A percentile compares a stretch with the other conserved stretches of the same genome.
phyloP scores from a whole-genome alignment of 2,329 filamentous ascomycete species.

The Shiraia sp. region DNA sequence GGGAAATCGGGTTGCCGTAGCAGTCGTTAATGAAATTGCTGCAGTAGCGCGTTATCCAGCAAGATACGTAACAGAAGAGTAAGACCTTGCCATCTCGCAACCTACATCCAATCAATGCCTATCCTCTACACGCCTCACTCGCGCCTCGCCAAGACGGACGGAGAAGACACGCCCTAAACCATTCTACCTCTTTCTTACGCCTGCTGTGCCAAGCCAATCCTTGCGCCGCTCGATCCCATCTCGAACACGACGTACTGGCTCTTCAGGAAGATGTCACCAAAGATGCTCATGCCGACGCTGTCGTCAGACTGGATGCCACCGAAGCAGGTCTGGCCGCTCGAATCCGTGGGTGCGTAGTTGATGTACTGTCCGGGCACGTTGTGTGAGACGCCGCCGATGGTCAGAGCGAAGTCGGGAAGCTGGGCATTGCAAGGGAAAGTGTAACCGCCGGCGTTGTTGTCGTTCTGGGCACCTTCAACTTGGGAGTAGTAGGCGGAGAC shows the following conservation, averaged over 20 bases:
- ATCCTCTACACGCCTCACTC: background rate
- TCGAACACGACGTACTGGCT: slow-evolving; percentile 69
- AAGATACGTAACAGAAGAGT: background rate
- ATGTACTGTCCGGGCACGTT: slow-evolving; percentile 59
- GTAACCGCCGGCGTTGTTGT: slow-evolving; percentile 57
- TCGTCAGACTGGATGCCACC: slow-evolving; percentile 72
- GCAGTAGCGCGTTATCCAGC: too few species aligned
- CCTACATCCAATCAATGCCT: background rate
- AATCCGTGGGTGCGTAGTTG: slow-evolving; percentile 55
- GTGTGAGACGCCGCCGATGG: slow-evolving; percentile 55
- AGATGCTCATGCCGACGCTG: slow-evolving; percentile 66
- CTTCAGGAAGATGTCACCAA: slow-evolving; percentile 82
- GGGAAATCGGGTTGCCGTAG: too few species aligned
- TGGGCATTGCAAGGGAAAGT: slow-evolving; percentile 56
- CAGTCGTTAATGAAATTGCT: too few species aligned
- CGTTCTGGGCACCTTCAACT: slow-evolving; percentile 57
- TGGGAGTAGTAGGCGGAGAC: slow-evolving; percentile 63
- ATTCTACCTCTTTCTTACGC: slow-evolving; percentile 11
- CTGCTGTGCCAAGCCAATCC: slow-evolving; percentile 52
- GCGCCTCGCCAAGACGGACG: background rate
- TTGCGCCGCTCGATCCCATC: slow-evolving; percentile 39
- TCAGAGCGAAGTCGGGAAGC: slow-evolving; percentile 59
- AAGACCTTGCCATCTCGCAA: background rate
- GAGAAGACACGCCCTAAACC: background rate
- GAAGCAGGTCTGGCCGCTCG: slow-evolving; percentile 61